Conservation (phyloP, 2,329 filamentous ascomycete genomes). For the Aphanoascus verrucosus region DNA sequence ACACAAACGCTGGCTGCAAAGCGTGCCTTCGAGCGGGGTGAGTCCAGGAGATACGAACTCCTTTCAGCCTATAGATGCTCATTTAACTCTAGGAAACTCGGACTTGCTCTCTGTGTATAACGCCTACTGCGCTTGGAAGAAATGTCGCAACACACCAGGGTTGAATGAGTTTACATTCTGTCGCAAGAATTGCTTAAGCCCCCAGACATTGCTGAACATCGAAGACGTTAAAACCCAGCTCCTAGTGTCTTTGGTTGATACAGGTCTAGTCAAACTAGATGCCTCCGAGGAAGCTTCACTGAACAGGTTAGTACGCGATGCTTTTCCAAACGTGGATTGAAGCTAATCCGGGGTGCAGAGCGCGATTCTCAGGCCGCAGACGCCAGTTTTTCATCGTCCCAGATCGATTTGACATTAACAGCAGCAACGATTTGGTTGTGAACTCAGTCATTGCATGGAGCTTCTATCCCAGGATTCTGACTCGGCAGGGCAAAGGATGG, state of each 20-base stretch:
- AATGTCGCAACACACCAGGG: constrained; percentile 59
- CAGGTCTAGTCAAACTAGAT: constrained; percentile 67
- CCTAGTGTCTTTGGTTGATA: constrained; percentile 71
- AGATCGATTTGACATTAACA: constrained; percentile 60
- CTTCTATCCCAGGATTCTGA: constrained; percentile 88
- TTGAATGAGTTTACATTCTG: constrained; percentile 81
- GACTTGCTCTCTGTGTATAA: constrained; percentile 90
- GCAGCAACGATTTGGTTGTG: constrained; percentile 66
- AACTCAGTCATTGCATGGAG: constrained; percentile 81
- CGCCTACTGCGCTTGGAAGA: constrained; percentile 81
- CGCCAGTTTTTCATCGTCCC: constrained; percentile 79
- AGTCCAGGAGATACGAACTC: background rate
- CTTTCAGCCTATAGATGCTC: constrained; percentile 1
- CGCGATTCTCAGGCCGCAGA: constrained; percentile 53
- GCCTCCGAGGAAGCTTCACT: constrained; percentile 60
- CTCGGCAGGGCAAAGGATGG: constrained; percentile 74
- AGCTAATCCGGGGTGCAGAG: constrained; percentile 23
- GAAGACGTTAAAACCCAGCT: constrained; percentile 94
- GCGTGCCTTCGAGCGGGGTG: constrained; percentile 62
- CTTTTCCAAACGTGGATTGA: constrained; percentile 5
- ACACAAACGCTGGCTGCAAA: constrained; percentile 59
- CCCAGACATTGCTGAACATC: constrained; percentile 81
- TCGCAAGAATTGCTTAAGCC: constrained; percentile 82
- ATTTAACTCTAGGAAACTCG: constrained; percentile 54
- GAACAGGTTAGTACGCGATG: constrained; percentile 42